phyloP scores from a whole-genome alignment of 2,329 filamentous ascomycete species.

The Penicillium sp. region DNA sequence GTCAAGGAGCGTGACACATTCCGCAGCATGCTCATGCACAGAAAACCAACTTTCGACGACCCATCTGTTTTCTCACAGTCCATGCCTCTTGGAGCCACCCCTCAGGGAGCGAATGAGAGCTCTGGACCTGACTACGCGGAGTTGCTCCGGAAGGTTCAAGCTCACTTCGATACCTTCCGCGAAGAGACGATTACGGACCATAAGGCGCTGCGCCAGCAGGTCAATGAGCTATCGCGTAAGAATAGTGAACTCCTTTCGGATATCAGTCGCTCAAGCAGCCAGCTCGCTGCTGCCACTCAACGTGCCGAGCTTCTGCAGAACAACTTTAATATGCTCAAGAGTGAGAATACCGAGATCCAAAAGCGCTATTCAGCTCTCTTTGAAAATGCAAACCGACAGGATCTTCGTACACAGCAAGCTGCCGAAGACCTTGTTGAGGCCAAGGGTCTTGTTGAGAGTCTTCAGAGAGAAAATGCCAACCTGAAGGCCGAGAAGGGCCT shows the following conservation, averaged over 20 bases:
- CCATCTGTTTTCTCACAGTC: slow-evolving; percentile 71
- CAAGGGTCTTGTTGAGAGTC: slow-evolving; percentile 75
- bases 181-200: slow-evolving; percentile 81
- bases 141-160: slow-evolving; percentile 81
- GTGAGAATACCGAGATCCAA: slow-evolving; percentile 81
- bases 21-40: slow-evolving; percentile 84
- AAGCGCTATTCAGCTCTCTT: slow-evolving; percentile 75
- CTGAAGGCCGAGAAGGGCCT: slow-evolving; percentile 92
- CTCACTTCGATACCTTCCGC: slow-evolving; percentile 84
- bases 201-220: slow-evolving; percentile 77
- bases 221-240: slow-evolving; percentile 76
- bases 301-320: slow-evolving; percentile 85
- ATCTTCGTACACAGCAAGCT: slow-evolving; percentile 84
- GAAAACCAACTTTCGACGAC: slow-evolving; percentile 59
- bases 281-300: slow-evolving; percentile 76
- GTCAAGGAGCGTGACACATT: slow-evolving; percentile 97
- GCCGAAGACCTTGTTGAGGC: slow-evolving; percentile 90
- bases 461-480: slow-evolving; percentile 87
- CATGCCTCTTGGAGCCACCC: slow-evolving; percentile 55
- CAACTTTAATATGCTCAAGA: slow-evolving; percentile 80
- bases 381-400: slow-evolving; percentile 83
- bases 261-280: slow-evolving; percentile 74
- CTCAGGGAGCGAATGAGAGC: slow-evolving; percentile 48
- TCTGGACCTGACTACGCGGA: slow-evolving; percentile 67
- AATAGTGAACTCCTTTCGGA: slow-evolving; percentile 81